Conservation (phyloP, 192 early-diverging fungal species). For the Mortierella antarctica region DNA sequence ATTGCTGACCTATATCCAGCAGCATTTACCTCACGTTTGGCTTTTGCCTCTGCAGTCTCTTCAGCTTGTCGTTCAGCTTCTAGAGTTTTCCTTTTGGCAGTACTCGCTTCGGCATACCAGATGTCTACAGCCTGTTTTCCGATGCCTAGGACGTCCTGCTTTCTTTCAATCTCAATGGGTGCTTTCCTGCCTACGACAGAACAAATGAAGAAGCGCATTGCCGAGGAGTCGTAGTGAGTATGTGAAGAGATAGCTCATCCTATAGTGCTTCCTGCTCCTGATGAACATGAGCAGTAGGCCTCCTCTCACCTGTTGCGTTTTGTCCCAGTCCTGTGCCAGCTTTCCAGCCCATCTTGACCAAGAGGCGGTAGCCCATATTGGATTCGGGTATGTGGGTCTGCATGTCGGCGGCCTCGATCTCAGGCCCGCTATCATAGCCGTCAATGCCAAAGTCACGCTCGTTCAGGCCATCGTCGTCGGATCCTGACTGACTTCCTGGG, state of each 20-base stretch:
- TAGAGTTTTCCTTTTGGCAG: slow-evolving; percentile 69
- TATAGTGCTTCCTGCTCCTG: background rate
- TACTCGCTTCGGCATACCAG: slow-evolving; percentile 64
- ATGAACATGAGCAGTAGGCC: background rate
- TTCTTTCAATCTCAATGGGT: slow-evolving; percentile 75
- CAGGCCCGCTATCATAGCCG: background rate
- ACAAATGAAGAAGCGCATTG: background rate
- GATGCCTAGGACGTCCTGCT: slow-evolving; percentile 72
- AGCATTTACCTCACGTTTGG: slow-evolving; percentile 62
- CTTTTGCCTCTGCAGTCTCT: slow-evolving; percentile 70
- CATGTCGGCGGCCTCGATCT: slow-evolving; percentile 61
- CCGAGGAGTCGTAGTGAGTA: background rate
- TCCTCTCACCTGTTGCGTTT: slow-evolving; percentile 57
- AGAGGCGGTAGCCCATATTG: slow-evolving; percentile 75
- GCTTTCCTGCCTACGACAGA: slow-evolving; percentile 67
- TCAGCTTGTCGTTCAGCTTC: slow-evolving; percentile 73
- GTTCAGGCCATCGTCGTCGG: slow-evolving; percentile 8
- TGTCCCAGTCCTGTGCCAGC: slow-evolving; percentile 70
- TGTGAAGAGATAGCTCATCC: background rate
- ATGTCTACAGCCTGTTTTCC: slow-evolving; percentile 70
- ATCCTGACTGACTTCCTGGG: slow-evolving; percentile 15
- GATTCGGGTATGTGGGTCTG: slow-evolving; percentile 64
- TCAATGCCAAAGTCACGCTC: slow-evolving; percentile 3
- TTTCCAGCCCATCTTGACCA: slow-evolving; percentile 80
- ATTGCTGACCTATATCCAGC: background rate